Evolutionary conservation across 352 stramenopile genomes (phyloP), one percentile per base, ranked within the genome.

Genomic region (Globisporangium irregulare): DNA sequence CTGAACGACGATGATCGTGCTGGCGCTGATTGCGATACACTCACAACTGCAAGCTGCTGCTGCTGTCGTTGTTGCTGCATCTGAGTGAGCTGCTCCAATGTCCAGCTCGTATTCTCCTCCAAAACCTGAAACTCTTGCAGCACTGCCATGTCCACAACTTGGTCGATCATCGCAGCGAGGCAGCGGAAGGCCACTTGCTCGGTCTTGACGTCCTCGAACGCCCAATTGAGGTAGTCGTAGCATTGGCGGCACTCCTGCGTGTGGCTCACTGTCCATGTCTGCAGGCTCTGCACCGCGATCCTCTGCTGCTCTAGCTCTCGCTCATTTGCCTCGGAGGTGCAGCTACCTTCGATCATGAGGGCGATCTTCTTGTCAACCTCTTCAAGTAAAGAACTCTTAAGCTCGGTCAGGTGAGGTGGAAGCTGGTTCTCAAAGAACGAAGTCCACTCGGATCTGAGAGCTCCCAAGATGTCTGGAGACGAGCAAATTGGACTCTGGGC

Each of bases 201-300:
- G 14, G 59, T 61, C 38, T 68, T 62, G 22, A 56, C 50, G 34
- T 76, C 59, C 61, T 87, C 74, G 6, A 88, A 53, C 2, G 73
- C 74, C 73, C 70, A 85, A 56, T 73, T 75, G 43, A 89, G 51
- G 56, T 85, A 90, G 62, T 83, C 79, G 57, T 86, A 86, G 61
- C 79, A 83, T 43, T 78, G 66, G 0, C 80, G 68, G 48, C 82
- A 90, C 43, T 89, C 82, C 18, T 78, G 58, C 1, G 80, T 71
- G 36, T 90, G 82, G 18, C 70, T 75, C 15, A 64, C 50, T 3
- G 68, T 79, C 82, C 82, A 90, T 3, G 41, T 58, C 51, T 81
- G 78, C 14, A 90, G 73, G 29, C 60, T 59, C 1, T 69, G 56
- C 22, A 89, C 54, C 0, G 65, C 55, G 4, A 60, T 14, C 1